Evolutionary conservation across 139 green algal species (phyloP), one percentile per base, ranked within the genome.

Genomic region (Micromonas commoda): DNA sequence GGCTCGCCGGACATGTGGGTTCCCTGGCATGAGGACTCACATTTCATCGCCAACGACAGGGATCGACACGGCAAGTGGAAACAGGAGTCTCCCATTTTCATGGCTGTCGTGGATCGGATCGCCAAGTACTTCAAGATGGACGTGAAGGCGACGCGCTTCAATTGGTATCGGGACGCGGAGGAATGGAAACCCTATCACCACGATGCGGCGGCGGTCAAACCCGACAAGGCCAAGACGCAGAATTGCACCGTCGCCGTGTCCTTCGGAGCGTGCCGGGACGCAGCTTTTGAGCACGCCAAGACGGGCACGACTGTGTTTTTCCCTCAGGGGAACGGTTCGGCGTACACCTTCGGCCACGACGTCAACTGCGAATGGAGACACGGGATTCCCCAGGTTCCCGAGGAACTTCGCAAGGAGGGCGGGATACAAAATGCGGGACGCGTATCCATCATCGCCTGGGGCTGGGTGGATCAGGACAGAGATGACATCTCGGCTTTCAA

Each of bases 161-260:
- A 73, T 28, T 73, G 16, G 66, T 73, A 73, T 51, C 26, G 29
- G 6, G 66, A 73, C 29, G 33, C 16, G 34, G 29, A 52, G 29
- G 66, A 73, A 19, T 73, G 66, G 66, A 73, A 73, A 28, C 66
- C 66, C 13, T 73, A 38, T 28, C 66, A 73, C 66, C 24, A 73
- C 66, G 66, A 73, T 28, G 28, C 23, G 6, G 66, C 66, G 24
- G 66, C 66, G 29, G 24, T 60, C 9, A 73, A 73, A 5, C 4
- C 16, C n/a, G 21, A 73, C 20, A 28, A 31, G 33, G 66, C 66
- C 5, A 52, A 54, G 34, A 39, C 26, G 28, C 66, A 73, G 34
- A 73, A 73, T 73, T 38, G 24, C 24, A 73, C 66, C n/a, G 24
- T 73, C 33, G 66, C 23, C 6, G 34, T 51, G 33, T 73, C 66